Evolutionary conservation across 2,329 filamentous ascomycete genomes (phyloP).

Genomic region (Talaromyces pinophilus): DNA sequence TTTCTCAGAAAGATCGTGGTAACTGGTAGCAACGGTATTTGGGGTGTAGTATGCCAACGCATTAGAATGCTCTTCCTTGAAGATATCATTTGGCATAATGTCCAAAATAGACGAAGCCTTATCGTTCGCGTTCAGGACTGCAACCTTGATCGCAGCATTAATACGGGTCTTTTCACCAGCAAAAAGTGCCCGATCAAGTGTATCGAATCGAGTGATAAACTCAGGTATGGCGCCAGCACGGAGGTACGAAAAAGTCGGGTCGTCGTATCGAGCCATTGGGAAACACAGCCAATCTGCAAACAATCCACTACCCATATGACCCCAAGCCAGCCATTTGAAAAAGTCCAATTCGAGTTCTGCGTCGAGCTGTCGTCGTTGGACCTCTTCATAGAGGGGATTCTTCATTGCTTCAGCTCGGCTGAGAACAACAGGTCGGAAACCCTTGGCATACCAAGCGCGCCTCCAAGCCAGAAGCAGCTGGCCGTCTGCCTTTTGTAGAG

Average conservation of each 20-base stretch:
- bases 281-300: slow-evolving; percentile 76
- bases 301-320: slow-evolving; percentile 81
- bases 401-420: slow-evolving; percentile 77
- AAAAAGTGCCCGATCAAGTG: slow-evolving; percentile 70
- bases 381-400: slow-evolving; percentile 73
- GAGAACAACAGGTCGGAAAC: slow-evolving; percentile 82
- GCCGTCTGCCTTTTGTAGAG: slow-evolving; percentile 71
- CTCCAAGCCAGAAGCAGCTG: slow-evolving; percentile 83
- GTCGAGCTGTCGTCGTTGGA: slow-evolving; percentile 60
- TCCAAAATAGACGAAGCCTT: slow-evolving; percentile 64
- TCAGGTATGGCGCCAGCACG: slow-evolving; percentile 73
- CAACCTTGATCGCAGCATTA: slow-evolving; percentile 61
- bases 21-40: slow-evolving; percentile 63
- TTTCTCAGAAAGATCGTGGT: slow-evolving; percentile 66
- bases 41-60: slow-evolving; percentile 77
- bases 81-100: slow-evolving; percentile 59
- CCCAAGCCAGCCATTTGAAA: slow-evolving; percentile 89
- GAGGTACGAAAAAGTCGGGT: slow-evolving; percentile 70
- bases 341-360: slow-evolving; percentile 66
- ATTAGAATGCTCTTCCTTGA: slow-evolving; percentile 66
- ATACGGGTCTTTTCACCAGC: slow-evolving; percentile 68
- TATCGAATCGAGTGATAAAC: slow-evolving; percentile 70
- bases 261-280: slow-evolving; percentile 77
- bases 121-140: slow-evolving; percentile 47
- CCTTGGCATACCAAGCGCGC: slow-evolving; percentile 92